A percentile compares a stretch with the other conserved stretches of the same genome.
Evolutionary conservation across 192 early-diverging fungal species (phyloP).

Genomic region (Coemansia sp.): DNA sequence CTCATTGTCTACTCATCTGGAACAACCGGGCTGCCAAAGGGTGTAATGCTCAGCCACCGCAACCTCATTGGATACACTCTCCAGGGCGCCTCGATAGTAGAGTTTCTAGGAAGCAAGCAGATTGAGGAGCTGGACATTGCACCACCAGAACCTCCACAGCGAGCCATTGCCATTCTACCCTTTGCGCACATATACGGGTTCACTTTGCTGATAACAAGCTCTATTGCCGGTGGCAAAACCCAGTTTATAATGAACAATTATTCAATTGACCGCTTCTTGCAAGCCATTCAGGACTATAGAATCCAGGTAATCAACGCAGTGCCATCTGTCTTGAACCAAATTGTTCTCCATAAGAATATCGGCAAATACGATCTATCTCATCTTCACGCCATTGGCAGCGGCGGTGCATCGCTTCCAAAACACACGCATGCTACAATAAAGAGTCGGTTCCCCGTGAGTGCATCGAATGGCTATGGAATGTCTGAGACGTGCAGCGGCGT

Average conservation of each 20-base stretch:
- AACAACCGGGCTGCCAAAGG: slow-evolving; percentile 68
- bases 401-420: slow-evolving; percentile 70
- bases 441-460: slow-evolving; percentile 29
- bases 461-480: slow-evolving; percentile 62
- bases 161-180: slow-evolving; percentile 54
- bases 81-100: slow-evolving; percentile 48
- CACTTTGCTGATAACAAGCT: slow-evolving; percentile 29
- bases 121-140: slow-evolving; percentile 10
- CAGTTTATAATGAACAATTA: slow-evolving; percentile 74
- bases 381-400: slow-evolving; percentile 60
- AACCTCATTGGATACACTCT: slow-evolving; percentile 72
- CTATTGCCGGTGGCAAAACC: slow-evolving; percentile 38
- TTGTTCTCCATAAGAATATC: slow-evolving; percentile 70
- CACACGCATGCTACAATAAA: slow-evolving; percentile 56
- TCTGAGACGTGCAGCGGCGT: slow-evolving; percentile 55
- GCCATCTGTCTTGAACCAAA: slow-evolving; percentile 59
- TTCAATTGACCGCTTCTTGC: slow-evolving; percentile 59
- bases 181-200: slow-evolving; percentile 69
- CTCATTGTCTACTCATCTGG: slow-evolving; percentile 39
- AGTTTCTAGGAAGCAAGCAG: slow-evolving; percentile 24
- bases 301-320: slow-evolving; percentile 61
- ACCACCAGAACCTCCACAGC: neutral
- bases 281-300: slow-evolving; percentile 64
- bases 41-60: slow-evolving; percentile 75
- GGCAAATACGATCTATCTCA: slow-evolving; percentile 68